Conservation (phyloP, 2,329 filamentous ascomycete species). For the Alternaria arbusti region DNA sequence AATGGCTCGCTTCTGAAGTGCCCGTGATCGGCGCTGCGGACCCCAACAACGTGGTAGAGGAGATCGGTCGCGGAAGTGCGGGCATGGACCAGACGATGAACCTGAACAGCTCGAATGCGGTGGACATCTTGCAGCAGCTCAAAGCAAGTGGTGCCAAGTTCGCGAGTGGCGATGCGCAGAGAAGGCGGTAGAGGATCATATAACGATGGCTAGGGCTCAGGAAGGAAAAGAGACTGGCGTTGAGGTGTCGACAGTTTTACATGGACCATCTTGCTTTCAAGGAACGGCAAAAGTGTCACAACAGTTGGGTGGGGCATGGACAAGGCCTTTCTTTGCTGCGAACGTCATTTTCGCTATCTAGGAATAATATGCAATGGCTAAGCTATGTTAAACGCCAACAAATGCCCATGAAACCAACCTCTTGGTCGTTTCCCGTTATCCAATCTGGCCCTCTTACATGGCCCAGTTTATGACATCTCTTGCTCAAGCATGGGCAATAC, state of each 20-base stretch:
- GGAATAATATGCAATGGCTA: slow-evolving; percentile 3
- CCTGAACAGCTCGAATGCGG: slow-evolving; percentile 38
- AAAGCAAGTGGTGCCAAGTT: slow-evolving; percentile 42
- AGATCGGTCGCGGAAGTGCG: slow-evolving; percentile 49
- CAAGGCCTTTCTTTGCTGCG: neutral
- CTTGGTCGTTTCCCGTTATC: neutral
- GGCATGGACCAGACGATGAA: slow-evolving; percentile 30
- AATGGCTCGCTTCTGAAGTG: slow-evolving; percentile 73
- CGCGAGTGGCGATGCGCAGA: slow-evolving; percentile 34
- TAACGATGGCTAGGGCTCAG: neutral
- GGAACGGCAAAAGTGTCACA: neutral
- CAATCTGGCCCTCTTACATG: neutral
- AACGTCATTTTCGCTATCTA: neutral
- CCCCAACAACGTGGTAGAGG: slow-evolving; percentile 58
- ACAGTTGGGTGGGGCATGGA: neutral
- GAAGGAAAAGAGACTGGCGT: neutral
- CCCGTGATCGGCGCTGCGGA: slow-evolving; percentile 71
- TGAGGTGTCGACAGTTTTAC: neutral
- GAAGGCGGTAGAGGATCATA: slow-evolving; percentile 38
- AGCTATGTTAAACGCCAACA: slow-evolving; percentile 15
- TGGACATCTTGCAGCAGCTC: slow-evolving; percentile 46
- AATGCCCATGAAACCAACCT: slow-evolving; percentile 7
- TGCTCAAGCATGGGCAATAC: slow-evolving; percentile 73
- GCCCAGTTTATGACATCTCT: slow-evolving; percentile 37
- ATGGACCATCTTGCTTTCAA: neutral